Base-by-base conservation (phyloP, 768 basidiomycete species). In the Auricularia auricula-judae region DNA sequence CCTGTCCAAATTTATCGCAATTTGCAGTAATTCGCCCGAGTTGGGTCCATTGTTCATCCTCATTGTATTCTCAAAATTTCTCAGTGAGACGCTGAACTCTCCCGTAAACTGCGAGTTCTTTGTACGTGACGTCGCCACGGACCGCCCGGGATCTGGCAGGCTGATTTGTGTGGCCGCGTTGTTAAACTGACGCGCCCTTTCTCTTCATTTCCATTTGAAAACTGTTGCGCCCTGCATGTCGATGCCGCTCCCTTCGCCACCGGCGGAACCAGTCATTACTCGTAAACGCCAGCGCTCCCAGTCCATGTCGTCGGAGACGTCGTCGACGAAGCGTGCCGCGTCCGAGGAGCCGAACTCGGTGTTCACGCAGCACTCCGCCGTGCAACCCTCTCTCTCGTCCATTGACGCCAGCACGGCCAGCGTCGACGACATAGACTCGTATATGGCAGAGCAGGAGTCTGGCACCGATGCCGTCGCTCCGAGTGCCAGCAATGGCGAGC, bases 251-350 rank as follows among this genome's bases (percentile, higher is more conserved):
- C 47, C 47, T 18, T 51, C 56, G 56, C 56, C 56, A 18, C 56
- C 56, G 29, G 14, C 56, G 23, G 56, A 59, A 18, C 56, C 56
- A 33, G 29, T 59, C 8, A 8, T 54, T 63, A 42, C 16, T 36
- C 70, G 73, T 23, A 75, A 75, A 69, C 69, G 74, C 62, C 71
- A 69, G 47, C 67, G 74, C 4, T 70, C 73, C 21, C 66, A 65
- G 23, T 72, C 72, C 42, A 61, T 43, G 35, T 62, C 63, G 14
- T 67, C 74, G 10, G 71, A 69, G 8, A 69, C 70, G 11, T 75
- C 74, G 33, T 92, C 89, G 35, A 78, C 85, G 66, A 95, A 94
- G 78, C 87, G 92, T 67, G 82, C 89, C 21, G 84, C 83, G 64
- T 89, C 91, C 29, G 88, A 90, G 72, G 84, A 81, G 61, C 80